Evolutionary conservation across 495 filamentous ascomycete species (phyloP).

Genomic region (Lophiotrema nucula): DNA sequence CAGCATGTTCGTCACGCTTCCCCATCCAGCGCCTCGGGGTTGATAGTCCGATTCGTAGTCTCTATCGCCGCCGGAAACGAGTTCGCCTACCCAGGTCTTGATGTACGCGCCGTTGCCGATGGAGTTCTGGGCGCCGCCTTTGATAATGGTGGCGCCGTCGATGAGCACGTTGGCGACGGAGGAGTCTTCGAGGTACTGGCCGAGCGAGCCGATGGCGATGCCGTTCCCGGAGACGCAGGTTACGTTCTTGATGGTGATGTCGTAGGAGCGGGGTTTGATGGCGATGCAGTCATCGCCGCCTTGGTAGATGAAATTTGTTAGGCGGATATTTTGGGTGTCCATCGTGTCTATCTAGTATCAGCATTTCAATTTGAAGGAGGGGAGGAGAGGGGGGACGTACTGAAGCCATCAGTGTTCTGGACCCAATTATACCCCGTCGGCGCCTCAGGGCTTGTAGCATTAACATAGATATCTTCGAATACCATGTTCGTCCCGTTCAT

Average conservation of each 20-base stretch:
- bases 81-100: conserved; percentile 57
- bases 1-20: conserved; percentile 51
- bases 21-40: conserved; percentile 56
- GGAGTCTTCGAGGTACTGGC: conserved; percentile 58
- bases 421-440: conserved; percentile 57
- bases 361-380: background rate
- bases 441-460: conserved; percentile 51
- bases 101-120: conserved; percentile 56
- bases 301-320: conserved; percentile 59
- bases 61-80: conserved; percentile 41
- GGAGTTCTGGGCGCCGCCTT: conserved; percentile 45
- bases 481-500: conserved; percentile 59
- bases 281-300: conserved; percentile 60
- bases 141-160: conserved; percentile 48
- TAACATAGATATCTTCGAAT: conserved; percentile 52
- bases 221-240: conserved; percentile 58
- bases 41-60: conserved; percentile 50
- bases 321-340: conserved; percentile 51
- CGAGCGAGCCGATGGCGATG: conserved; percentile 56
- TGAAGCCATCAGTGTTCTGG: conserved; percentile 59
- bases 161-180: conserved; percentile 50
- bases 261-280: conserved; percentile 57
- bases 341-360: conserved; percentile 51
- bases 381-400: conserved; percentile 30
- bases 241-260: conserved; percentile 52